Conservation (phyloP, 345 rosid genomes). For the Eucalyptus camaldulensis region DNA sequence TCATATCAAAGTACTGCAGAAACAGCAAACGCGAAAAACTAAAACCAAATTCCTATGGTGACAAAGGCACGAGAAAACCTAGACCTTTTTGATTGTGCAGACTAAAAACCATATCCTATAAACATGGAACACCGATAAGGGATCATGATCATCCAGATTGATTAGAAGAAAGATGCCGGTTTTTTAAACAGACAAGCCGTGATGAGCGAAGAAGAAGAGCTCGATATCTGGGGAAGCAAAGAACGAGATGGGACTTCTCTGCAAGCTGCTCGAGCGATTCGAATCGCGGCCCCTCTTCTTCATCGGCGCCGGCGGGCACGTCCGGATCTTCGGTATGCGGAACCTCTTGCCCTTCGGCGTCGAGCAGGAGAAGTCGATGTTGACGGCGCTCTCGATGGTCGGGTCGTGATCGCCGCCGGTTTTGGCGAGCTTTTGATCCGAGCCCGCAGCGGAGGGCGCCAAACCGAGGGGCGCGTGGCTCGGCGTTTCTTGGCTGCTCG, state of each 20-base stretch:
- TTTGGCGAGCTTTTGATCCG: not conserved
- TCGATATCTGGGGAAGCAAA: not conserved
- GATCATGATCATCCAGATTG: not conserved
- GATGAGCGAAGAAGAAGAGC: not conserved
- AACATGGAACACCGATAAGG: not conserved
- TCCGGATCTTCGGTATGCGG: not conserved
- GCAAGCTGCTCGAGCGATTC: not conserved
- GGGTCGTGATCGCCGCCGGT: not conserved
- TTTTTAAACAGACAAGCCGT: not conserved
- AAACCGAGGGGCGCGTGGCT: not conserved
- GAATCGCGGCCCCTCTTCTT: not conserved
- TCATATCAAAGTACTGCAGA: not conserved
- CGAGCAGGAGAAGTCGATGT: not conserved
- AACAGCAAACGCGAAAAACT: not conserved
- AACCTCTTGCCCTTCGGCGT: not conserved
- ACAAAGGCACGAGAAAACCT: not conserved
- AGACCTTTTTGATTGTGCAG: not conserved
- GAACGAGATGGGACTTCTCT: not conserved
- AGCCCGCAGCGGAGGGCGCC: not conserved
- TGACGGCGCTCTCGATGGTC: not conserved
- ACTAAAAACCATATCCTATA: not conserved
- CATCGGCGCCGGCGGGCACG: constrained; percentile 5
- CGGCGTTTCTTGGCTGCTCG: not conserved
- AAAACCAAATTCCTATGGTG: not conserved
- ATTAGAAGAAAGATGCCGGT: not conserved